Evolutionary conservation across 2,329 filamentous ascomycete genomes (phyloP).

Genomic region (Amesomyces nigricolor): DNA sequence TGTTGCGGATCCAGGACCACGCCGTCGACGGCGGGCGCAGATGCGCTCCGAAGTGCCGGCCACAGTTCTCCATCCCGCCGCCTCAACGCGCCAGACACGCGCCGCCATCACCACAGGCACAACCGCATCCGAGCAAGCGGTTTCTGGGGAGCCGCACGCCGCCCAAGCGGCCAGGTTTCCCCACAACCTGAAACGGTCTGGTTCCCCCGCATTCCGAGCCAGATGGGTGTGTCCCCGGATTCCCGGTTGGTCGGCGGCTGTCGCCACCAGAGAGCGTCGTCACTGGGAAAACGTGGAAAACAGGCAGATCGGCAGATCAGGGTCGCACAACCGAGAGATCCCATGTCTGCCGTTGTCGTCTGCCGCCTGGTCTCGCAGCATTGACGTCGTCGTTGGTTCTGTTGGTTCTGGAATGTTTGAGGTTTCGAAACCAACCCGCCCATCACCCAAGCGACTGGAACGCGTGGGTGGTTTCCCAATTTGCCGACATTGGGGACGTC

Average conservation of each 20-base stretch:
- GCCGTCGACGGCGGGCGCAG: neutral
- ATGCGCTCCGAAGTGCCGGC: conserved; percentile 10
- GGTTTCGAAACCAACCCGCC: neutral
- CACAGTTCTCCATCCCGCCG: neutral
- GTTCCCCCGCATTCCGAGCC: neutral
- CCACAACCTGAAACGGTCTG: neutral
- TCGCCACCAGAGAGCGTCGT: neutral
- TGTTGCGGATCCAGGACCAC: neutral
- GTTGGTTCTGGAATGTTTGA: neutral
- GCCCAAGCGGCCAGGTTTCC: neutral
- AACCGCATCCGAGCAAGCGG: neutral
- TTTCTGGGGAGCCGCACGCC: neutral
- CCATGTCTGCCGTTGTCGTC: no score
- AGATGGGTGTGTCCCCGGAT: neutral
- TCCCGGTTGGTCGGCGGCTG: neutral
- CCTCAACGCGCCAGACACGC: neutral
- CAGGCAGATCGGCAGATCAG: neutral
- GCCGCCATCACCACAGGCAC: neutral
- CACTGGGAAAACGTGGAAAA: neutral
- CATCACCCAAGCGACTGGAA: conserved; percentile 6
- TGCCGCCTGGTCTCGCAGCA: neutral
- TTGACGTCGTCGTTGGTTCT: neutral
- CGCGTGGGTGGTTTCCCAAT: conserved; percentile 21
- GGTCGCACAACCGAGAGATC: neutral
- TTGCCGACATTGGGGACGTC: conserved; percentile 20